phyloP scores from a whole-genome alignment of 495 filamentous ascomycete species.

The Viridothelium virens region DNA sequence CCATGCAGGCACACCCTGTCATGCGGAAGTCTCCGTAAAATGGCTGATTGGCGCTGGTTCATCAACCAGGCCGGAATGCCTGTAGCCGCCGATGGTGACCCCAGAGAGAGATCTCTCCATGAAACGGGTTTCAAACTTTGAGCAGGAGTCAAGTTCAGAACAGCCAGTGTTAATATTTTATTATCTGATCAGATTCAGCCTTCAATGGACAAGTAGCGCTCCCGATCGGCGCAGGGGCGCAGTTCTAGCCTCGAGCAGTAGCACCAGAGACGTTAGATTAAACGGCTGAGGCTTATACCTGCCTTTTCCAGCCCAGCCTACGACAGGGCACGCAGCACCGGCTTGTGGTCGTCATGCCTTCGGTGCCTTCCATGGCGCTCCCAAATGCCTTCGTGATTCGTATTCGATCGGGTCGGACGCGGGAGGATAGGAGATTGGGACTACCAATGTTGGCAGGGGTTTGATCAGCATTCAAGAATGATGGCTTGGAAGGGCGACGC shows the following conservation, averaged over 20 bases:
- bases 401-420: too few species aligned
- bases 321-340: neutral
- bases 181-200: too few species aligned
- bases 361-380: too few species aligned
- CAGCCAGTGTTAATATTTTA: neutral
- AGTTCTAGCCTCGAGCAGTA: neutral
- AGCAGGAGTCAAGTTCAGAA: neutral
- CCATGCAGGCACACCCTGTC: neutral
- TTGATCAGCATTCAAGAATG: neutral
- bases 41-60: too few species aligned
- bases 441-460: neutral
- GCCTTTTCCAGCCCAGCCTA: neutral
- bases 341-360: too few species aligned
- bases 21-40: neutral
- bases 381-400: too few species aligned
- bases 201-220: neutral
- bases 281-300: slow-evolving; percentile 3
- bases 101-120: neutral
- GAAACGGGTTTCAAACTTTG: neutral
- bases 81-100: too few species aligned
- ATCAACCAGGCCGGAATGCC: too few species aligned
- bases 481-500: neutral
- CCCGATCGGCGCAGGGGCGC: neutral
- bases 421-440: too few species aligned
- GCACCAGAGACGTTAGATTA: neutral